A percentile compares a stretch with the other conserved stretches of the same genome.
Evolutionary conservation across 2,329 filamentous ascomycete genomes (phyloP).

Genomic region (Cercospora zeina): DNA sequence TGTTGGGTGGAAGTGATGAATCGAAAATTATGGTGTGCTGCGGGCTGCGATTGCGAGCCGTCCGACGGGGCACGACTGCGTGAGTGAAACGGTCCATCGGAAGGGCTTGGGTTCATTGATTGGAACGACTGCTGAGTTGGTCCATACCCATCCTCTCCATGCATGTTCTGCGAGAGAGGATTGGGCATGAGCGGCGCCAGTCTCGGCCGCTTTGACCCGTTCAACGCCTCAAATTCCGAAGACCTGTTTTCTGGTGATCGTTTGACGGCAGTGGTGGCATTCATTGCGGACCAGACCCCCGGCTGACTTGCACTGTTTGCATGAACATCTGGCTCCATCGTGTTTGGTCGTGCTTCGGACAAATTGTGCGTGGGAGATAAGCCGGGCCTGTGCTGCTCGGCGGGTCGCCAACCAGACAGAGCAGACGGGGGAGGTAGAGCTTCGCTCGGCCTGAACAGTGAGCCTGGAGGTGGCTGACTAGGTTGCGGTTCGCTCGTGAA

Average conservation of each 20-base stretch:
- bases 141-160: slow-evolving; percentile 33
- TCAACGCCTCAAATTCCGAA: slow-evolving; percentile 36
- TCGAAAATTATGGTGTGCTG: slow-evolving; percentile 33
- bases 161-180: slow-evolving; percentile 40
- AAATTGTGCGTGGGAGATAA: slow-evolving; percentile 27
- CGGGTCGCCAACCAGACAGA: slow-evolving; percentile 36
- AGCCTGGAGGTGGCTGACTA: slow-evolving; percentile 10
- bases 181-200: slow-evolving; percentile 42
- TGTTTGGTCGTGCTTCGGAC: slow-evolving; percentile 27
- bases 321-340: slow-evolving; percentile 28
- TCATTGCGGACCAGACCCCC: slow-evolving; percentile 49
- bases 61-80: slow-evolving; percentile 40
- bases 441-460: slow-evolving; percentile 25
- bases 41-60: slow-evolving; percentile 34
- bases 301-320: slow-evolving; percentile 13
- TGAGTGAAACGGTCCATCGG: slow-evolving; percentile 23
- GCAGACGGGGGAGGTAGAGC: slow-evolving; percentile 33
- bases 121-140: slow-evolving; percentile 25
- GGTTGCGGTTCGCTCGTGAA: slow-evolving; percentile 21
- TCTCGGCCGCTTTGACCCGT: slow-evolving; percentile 50
- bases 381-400: slow-evolving; percentile 28
- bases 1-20: slow-evolving; percentile 40
- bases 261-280: slow-evolving; percentile 46
- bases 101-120: slow-evolving; percentile 16
- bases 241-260: slow-evolving; percentile 43